Percentiles rank a stretch among this genome's conserved stretches.
These are phyloP conservation scores for Chaetomiaceae sp. DNA, from an alignment of 2,329 filamentous ascomycete species.

Conservation along the genomic window DNA sequence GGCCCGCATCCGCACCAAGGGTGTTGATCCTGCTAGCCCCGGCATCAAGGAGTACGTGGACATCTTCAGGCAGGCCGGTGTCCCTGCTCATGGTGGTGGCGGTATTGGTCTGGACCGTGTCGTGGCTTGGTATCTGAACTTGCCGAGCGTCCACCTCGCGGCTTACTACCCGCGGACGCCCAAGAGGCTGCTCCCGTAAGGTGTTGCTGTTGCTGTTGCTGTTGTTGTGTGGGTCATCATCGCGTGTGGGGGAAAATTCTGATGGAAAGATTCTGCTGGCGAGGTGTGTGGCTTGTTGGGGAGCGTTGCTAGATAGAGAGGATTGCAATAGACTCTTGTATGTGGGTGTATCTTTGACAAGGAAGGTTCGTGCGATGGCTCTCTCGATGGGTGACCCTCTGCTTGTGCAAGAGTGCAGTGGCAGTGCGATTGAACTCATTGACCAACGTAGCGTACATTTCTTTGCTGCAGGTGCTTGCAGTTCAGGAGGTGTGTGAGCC, in stretches of 20 bases:
- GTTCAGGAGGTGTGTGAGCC: no score
- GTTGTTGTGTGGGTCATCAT: no score
- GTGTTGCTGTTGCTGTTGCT: not conserved
- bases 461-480: no score
- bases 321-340: constrained; percentile 1
- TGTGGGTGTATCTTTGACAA: no score
- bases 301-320: constrained; percentile 1
- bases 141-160: constrained; percentile 56
- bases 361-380: no score
- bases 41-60: constrained; percentile 89
- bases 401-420: no score
- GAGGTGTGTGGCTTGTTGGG: not conserved
- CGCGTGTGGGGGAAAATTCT: not conserved
- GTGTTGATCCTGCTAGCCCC: constrained; percentile 67
- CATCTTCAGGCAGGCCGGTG: constrained; percentile 73
- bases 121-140: constrained; percentile 59
- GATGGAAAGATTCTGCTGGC: no score
- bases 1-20: constrained; percentile 70
- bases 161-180: constrained; percentile 56
- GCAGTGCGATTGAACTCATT: no score
- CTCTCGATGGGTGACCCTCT: no score
- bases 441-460: no score
- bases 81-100: constrained; percentile 85
- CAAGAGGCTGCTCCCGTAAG: constrained; percentile 52
- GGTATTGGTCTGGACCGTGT: constrained; percentile 88